These are phyloP conservation scores for Zymoseptoria passerinii DNA, from an alignment of 2,329 filamentous ascomycete species.

Conservation along the genomic window DNA sequence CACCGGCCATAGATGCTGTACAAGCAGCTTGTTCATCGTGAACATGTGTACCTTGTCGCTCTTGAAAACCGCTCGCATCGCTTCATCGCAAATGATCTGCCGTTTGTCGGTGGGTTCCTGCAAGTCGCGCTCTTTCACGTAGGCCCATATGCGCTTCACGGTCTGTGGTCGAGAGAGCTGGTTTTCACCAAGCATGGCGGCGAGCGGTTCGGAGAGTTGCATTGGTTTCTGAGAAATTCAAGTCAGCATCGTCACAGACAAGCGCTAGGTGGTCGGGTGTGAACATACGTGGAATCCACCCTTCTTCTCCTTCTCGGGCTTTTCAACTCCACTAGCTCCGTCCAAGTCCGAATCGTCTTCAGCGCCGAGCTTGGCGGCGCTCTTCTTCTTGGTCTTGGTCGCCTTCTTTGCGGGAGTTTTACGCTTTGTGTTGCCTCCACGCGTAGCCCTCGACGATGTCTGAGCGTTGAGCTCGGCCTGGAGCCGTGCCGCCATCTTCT, in stretches of 20 bases:
- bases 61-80: constrained; percentile 87
- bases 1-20: constrained; percentile 76
- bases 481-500: constrained; percentile 73
- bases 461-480: constrained; percentile 84
- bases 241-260: constrained; percentile 4
- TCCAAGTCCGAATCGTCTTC: constrained; percentile 71
- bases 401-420: constrained; percentile 54
- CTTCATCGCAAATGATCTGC: constrained; percentile 86
- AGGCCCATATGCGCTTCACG: constrained; percentile 92
- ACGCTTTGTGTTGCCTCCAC: constrained; percentile 55
- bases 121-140: constrained; percentile 80
- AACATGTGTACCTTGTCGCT: constrained; percentile 93
- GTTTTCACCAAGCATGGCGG: constrained; percentile 61
- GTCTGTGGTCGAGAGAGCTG: constrained; percentile 89
- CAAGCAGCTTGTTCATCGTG: constrained; percentile 95
- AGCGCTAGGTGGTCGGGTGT: too few species aligned
- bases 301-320: constrained; percentile 60
- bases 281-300: constrained; percentile 74
- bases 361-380: constrained; percentile 64
- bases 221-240: constrained; percentile 54
- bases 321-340: constrained; percentile 38
- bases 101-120: constrained; percentile 89
- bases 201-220: constrained; percentile 60
- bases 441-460: constrained; percentile 58
- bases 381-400: constrained; percentile 57